Conservation (phyloP, 2,329 filamentous ascomycete genomes). For the Venturia carpophila region DNA sequence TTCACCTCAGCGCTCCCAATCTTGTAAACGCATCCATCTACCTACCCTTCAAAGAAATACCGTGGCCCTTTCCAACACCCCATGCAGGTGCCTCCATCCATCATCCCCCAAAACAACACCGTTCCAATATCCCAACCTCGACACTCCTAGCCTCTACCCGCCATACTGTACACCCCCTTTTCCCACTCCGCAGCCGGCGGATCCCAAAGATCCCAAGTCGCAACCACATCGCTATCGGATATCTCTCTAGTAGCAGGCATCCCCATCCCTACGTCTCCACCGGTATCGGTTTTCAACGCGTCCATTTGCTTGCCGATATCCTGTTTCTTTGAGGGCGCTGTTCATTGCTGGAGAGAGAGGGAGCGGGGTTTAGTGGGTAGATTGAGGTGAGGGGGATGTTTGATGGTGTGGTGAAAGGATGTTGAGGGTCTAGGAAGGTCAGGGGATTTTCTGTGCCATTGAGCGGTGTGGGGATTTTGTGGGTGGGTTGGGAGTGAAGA, state of each 20-base stretch:
- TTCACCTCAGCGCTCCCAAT: too few species aligned
- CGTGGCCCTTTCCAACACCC: too few species aligned
- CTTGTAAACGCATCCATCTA: too few species aligned
- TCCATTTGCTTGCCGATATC: background rate
- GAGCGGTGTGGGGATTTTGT: too few species aligned
- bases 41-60: too few species aligned
- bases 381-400: background rate
- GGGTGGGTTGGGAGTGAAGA: background rate
- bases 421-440: too few species aligned
- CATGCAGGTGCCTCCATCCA: too few species aligned
- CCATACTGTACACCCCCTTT: background rate
- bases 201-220: background rate
- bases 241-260: background rate
- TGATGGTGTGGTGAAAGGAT: too few species aligned
- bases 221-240: background rate
- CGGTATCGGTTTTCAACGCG: background rate
- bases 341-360: background rate
- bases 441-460: too few species aligned
- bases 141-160: background rate
- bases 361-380: background rate
- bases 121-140: too few species aligned
- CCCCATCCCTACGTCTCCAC: background rate
- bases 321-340: background rate
- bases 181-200: background rate
- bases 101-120: too few species aligned